These are phyloP conservation scores for Silene coronaria DNA, from an alignment of 179 eudicot species.

Conservation along the genomic window DNA sequence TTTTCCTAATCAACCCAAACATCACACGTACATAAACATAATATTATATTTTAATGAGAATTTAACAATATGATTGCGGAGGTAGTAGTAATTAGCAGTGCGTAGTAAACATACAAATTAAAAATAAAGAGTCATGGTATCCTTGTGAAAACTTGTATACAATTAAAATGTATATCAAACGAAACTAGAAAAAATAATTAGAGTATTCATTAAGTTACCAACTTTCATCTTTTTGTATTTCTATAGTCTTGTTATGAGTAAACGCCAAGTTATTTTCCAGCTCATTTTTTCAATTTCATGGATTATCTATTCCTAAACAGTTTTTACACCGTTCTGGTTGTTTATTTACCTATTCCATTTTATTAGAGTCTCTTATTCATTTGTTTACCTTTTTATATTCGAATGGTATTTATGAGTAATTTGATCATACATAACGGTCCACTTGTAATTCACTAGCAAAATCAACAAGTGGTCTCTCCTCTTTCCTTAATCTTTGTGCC, in stretches of 20 bases:
- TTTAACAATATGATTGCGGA: background rate
- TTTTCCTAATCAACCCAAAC: too few species aligned
- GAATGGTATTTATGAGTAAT: too few species aligned
- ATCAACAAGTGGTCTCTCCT: too few species aligned
- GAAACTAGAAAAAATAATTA: background rate
- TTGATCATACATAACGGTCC: too few species aligned
- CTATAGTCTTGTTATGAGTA: conserved; percentile 21
- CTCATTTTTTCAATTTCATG: conserved; percentile 23
- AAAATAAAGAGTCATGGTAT: background rate
- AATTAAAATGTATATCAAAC: conserved; percentile 2
- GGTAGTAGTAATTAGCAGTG: background rate
- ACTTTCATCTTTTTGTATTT: background rate
- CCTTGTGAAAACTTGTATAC: conserved; percentile 14
- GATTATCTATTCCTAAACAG: conserved; percentile 16
- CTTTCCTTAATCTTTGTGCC: too few species aligned
- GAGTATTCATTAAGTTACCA: conserved; percentile 8
- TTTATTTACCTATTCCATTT: too few species aligned
- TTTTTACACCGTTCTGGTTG: background rate
- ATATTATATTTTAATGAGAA: too few species aligned
- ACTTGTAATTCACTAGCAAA: too few species aligned
- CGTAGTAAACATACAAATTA: too few species aligned
- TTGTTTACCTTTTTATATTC: too few species aligned
- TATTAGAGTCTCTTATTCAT: too few species aligned
- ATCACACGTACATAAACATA: too few species aligned
- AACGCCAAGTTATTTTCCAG: conserved; percentile 38